Conservation (phyloP, 306 rosid genomes). For the Carpinus viminea region DNA sequence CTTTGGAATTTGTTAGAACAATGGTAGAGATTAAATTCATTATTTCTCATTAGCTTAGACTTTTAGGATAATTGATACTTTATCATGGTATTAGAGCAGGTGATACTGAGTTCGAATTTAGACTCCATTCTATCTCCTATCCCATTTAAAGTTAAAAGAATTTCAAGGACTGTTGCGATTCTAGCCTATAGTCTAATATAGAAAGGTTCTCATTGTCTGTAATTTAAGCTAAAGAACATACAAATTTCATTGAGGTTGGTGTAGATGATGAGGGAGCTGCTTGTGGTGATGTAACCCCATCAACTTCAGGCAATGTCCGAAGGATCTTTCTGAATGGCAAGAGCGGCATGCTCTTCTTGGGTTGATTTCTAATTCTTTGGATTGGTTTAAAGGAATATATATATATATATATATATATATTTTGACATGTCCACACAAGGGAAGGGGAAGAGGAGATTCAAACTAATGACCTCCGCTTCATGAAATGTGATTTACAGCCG, state of each 20-base stretch:
- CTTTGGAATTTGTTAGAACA: not conserved
- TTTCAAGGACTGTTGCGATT: not conserved
- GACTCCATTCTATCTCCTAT: no score
- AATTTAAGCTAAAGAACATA: not conserved
- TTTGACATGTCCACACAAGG: no score
- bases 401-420: no score
- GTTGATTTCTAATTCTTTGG: conserved; percentile 36
- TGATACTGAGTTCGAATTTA: no score
- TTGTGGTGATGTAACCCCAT: conserved; percentile 33
- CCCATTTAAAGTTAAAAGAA: no score
- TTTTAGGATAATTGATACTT: no score
- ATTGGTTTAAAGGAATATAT: not conserved
- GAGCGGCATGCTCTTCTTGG: conserved; percentile 76
- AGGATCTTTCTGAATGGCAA: conserved; percentile 88
- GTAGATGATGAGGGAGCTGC: conserved; percentile 50
- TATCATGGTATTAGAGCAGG: no score
- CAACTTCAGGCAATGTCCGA: conserved; percentile 45
- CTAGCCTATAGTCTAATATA: not conserved
- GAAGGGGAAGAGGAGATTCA: no score
- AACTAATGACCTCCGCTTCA: no score
- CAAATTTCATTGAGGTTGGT: conserved; percentile 22
- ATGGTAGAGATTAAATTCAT: no score
- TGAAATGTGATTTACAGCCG: no score
- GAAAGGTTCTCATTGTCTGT: not conserved
- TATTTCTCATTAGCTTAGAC: no score